A percentile compares a stretch with the other conserved stretches of the same genome.
These are phyloP conservation scores for Botryosphaeria dothidea DNA, from an alignment of 2,329 filamentous ascomycete species.

Conservation along the genomic window DNA sequence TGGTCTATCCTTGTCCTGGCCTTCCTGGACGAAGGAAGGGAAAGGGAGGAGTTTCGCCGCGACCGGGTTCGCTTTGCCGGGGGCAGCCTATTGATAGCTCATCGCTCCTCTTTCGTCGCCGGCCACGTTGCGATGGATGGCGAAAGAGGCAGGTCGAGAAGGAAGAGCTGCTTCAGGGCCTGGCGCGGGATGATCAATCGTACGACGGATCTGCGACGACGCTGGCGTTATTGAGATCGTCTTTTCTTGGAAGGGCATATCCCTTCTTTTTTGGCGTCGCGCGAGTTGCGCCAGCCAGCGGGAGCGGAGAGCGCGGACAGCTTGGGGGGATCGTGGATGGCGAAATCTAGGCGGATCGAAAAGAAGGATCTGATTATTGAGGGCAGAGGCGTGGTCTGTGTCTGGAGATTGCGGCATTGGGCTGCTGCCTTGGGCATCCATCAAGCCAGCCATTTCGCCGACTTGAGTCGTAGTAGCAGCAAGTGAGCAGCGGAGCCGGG, in stretches of 20 bases:
- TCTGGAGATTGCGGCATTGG: neutral
- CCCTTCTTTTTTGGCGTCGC: neutral
- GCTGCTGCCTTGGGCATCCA: slow-evolving; percentile 1
- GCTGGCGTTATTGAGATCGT: slow-evolving; percentile 13
- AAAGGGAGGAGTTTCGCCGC: neutral
- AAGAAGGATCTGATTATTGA: neutral
- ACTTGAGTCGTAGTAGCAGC: neutral
- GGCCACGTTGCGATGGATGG: neutral
- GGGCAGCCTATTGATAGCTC: slow-evolving; percentile 1
- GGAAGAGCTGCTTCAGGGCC: neutral
- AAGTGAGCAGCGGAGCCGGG: neutral
- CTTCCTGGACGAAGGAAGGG: neutral
- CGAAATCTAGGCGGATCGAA: slow-evolving; percentile 1
- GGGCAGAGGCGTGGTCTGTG: neutral
- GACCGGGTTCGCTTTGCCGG: neutral
- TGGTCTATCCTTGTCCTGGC: neutral
- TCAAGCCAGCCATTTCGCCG: neutral
- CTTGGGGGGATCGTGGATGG: neutral
- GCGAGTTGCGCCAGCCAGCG: neutral
- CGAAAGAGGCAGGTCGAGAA: slow-evolving; percentile 7
- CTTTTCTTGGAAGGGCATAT: neutral
- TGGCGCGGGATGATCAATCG: slow-evolving; percentile 12
- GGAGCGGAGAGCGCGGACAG: neutral
- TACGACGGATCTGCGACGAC: slow-evolving; percentile 9
- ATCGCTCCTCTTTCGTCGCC: neutral